Conservation (phyloP, 768 basidiomycete species). For the Leccinum sublutescens region DNA sequence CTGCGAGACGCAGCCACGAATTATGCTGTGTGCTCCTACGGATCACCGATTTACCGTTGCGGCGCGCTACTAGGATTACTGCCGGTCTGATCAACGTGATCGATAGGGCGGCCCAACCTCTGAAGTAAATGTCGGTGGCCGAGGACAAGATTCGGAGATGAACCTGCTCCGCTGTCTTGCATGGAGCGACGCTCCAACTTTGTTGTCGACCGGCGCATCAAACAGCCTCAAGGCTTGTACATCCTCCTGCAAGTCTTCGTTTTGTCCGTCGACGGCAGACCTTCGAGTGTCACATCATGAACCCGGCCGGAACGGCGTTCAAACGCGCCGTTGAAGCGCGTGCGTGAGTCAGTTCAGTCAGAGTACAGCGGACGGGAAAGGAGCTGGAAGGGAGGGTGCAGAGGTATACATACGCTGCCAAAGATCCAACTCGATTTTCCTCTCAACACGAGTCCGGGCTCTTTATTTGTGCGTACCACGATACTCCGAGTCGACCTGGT, state of each 20-base stretch:
- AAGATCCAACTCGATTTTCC: conserved; percentile 95
- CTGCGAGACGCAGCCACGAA: too few relatives aligned
- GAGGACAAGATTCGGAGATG: too few relatives aligned
- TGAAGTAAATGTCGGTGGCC: too few relatives aligned
- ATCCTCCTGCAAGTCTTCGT: conserved; percentile 96
- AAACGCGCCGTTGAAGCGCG: neutral
- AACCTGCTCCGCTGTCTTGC: too few relatives aligned
- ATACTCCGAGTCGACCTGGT: conserved; percentile 98
- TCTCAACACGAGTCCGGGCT: conserved; percentile 95
- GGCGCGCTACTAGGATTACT: too few relatives aligned
- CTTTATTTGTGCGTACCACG: conserved; percentile 94
- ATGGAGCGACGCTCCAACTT: too few relatives aligned
- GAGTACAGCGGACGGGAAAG: neutral
- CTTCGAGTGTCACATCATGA: conserved; percentile 93
- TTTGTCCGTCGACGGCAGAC: conserved; percentile 97
- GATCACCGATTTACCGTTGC: too few relatives aligned
- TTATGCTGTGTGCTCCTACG: too few relatives aligned
- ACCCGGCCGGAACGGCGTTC: conserved; percentile 44
- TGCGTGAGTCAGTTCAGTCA: neutral
- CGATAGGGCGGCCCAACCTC: too few relatives aligned
- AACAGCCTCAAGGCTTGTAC: conserved; percentile 41
- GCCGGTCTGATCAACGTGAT: too few relatives aligned
- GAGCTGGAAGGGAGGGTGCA: neutral
- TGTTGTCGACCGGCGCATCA: fast-evolving
- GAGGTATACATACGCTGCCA: conserved; percentile 61